Evolutionary conservation across 2,329 filamentous ascomycete genomes (phyloP).

Genomic region (Zymoseptoria brevis): DNA sequence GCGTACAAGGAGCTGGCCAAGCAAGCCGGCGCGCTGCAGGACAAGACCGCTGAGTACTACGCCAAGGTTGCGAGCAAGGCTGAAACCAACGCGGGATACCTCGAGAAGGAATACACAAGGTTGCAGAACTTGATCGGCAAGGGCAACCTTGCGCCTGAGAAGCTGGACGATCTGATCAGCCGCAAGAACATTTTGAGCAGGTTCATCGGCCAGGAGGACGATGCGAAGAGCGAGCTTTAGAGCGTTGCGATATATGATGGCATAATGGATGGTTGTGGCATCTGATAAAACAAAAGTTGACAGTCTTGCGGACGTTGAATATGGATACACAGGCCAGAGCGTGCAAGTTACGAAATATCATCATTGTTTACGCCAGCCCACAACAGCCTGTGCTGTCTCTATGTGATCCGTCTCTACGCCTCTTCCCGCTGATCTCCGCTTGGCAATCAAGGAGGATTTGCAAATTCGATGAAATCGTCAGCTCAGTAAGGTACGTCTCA

Average conservation of each 20-base stretch:
- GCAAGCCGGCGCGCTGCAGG: conserved; percentile 58
- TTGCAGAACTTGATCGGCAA: conserved; percentile 75
- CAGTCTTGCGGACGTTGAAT: too few species aligned
- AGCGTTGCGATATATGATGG: not conserved
- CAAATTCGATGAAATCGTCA: not conserved
- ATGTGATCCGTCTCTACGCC: not conserved
- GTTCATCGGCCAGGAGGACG: conserved; percentile 49
- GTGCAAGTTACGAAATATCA: not conserved
- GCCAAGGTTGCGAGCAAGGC: conserved; percentile 84
- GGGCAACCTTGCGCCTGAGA: conserved; percentile 74
- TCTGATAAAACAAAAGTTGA: not conserved
- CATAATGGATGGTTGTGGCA: not conserved
- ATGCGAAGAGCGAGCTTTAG: conserved; percentile 29
- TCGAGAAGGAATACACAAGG: conserved; percentile 74
- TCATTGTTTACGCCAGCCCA: too few species aligned
- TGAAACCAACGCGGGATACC: conserved; percentile 66
- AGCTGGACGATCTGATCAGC: conserved; percentile 78
- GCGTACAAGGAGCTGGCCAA: conserved; percentile 65
- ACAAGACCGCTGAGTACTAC: conserved; percentile 90
- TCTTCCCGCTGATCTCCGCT: not conserved
- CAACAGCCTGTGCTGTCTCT: not conserved
- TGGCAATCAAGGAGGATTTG: not conserved
- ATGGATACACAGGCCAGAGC: not conserved
- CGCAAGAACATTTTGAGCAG: conserved; percentile 81
- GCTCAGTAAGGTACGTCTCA: not conserved